Conservation (phyloP, 2,329 filamentous ascomycete genomes). For the Diplodia scrobiculata region DNA sequence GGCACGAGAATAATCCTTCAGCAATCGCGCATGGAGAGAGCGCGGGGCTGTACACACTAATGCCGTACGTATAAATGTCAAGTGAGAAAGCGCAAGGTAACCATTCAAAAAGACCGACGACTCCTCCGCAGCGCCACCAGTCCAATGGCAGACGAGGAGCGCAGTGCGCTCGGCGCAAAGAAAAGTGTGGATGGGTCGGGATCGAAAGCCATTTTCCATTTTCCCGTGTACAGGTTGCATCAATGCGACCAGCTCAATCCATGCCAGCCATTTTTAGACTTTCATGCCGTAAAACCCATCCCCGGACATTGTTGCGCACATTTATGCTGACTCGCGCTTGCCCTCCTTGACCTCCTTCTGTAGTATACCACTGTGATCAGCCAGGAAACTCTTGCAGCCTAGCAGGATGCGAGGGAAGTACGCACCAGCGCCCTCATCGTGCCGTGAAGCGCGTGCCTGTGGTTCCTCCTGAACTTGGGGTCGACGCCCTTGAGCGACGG, state of each 20-base stretch:
- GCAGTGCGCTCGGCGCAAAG: constrained; percentile 8
- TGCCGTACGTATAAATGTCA: constrained; percentile 50
- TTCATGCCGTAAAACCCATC: constrained; percentile 29
- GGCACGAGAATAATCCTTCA: constrained; percentile 70
- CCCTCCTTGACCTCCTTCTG: constrained; percentile 98
- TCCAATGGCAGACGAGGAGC: background rate
- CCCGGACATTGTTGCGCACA: constrained; percentile 30
- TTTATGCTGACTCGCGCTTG: constrained; percentile 84
- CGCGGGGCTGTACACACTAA: constrained; percentile 72
- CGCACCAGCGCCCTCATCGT: constrained; percentile 96
- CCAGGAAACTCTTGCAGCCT: background rate
- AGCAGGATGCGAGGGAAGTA: constrained; percentile 35
- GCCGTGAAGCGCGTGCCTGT: constrained; percentile 99
- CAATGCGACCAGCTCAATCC: constrained; percentile 25
- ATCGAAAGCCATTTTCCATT: constrained; percentile 29
- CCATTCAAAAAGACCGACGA: background rate
- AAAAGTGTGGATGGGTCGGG: constrained; percentile 6
- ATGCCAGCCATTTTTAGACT: constrained; percentile 27
- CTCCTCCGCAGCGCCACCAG: background rate
- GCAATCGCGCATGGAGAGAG: constrained; percentile 61
- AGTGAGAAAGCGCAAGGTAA: background rate
- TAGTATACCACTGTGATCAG: constrained; percentile 33
- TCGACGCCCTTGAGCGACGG: constrained; percentile 98
- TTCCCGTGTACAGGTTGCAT: constrained; percentile 26
- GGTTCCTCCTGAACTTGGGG: constrained; percentile 99